phyloP scores from a whole-genome alignment of 495 filamentous ascomycete genomes.

The Platismatia glauca region DNA sequence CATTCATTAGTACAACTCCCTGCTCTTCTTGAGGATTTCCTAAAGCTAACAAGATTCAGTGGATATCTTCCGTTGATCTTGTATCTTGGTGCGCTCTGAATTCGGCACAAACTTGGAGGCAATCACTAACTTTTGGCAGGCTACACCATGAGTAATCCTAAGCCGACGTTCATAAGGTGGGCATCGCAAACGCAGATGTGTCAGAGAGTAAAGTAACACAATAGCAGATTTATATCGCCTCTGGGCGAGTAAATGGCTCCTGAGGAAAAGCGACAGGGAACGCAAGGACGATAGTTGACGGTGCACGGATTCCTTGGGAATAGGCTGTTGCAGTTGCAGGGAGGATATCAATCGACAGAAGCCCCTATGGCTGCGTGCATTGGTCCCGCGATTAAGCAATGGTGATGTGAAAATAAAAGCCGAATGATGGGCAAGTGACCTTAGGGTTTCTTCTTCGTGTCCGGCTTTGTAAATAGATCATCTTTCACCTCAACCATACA shows the following conservation, averaged over 20 bases:
- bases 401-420: neutral
- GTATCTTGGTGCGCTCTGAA: constrained; percentile 71
- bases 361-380: neutral
- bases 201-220: constrained; percentile 17
- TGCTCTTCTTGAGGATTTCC: neutral
- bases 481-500: neutral
- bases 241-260: constrained; percentile 36
- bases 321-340: neutral
- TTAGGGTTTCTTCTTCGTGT: neutral
- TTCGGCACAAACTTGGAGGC: constrained; percentile 3
- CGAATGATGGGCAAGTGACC: neutral
- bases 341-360: neutral
- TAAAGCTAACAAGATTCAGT: constrained; percentile 38
- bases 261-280: neutral
- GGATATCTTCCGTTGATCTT: constrained; percentile 95
- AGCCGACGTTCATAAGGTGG: constrained; percentile 88
- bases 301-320: neutral
- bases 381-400: neutral
- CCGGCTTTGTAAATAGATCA: neutral
- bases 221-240: constrained; percentile 59
- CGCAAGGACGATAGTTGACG: neutral
- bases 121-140: constrained; percentile 39
- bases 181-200: constrained; percentile 1
- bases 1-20: constrained; percentile 78
- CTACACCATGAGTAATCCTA: constrained; percentile 86